These are phyloP conservation scores for Hypholoma fasciculare DNA, from an alignment of 768 basidiomycete genomes.

Conservation along the genomic window DNA sequence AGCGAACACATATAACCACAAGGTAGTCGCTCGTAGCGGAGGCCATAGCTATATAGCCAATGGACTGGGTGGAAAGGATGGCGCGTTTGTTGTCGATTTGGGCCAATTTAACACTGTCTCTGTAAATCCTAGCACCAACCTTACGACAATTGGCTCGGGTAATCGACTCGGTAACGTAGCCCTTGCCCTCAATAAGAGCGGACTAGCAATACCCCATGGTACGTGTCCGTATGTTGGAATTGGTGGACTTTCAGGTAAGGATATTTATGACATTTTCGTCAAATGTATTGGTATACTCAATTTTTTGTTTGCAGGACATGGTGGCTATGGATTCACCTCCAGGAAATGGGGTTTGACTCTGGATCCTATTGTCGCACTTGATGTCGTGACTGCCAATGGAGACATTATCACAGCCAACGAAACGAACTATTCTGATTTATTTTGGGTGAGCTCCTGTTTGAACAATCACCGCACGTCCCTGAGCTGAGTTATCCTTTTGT, in stretches of 20 bases:
- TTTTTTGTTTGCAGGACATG: slow-evolving; percentile 15
- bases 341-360: slow-evolving; percentile 29
- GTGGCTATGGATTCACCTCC: slow-evolving; percentile 26
- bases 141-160: slow-evolving; percentile 38
- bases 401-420: slow-evolving; percentile 20
- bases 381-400: slow-evolving; percentile 28
- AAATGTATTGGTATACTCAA: neutral
- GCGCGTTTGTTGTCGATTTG: slow-evolving; percentile 42
- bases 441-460: slow-evolving; percentile 19
- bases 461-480: neutral
- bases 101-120: slow-evolving; percentile 33
- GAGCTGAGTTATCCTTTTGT: neutral
- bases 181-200: slow-evolving; percentile 31
- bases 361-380: slow-evolving; percentile 22
- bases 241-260: slow-evolving; percentile 43
- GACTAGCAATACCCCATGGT: slow-evolving; percentile 41
- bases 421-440: slow-evolving; percentile 23
- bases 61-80: slow-evolving; percentile 40
- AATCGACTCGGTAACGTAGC: slow-evolving; percentile 40
- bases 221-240: slow-evolving; percentile 47
- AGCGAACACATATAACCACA: slow-evolving; percentile 23
- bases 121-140: slow-evolving; percentile 26
- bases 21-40: slow-evolving; percentile 40
- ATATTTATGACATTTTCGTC: neutral
- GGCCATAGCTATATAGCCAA: slow-evolving; percentile 49